Conservation (phyloP, 192 early-diverging fungal species). For the Backusella psychrophila region DNA sequence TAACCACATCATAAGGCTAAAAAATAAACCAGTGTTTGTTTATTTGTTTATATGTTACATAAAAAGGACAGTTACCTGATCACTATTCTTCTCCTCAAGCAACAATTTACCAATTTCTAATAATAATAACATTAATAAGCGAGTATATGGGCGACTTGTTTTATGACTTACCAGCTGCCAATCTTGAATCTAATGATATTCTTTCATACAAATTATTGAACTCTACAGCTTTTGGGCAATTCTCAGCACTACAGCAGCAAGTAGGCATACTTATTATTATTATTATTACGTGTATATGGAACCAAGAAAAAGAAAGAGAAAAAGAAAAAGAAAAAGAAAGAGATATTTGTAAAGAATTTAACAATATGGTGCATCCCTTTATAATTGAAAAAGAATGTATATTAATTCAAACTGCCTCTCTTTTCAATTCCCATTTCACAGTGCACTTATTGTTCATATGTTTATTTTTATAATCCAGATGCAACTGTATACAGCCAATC, state of each 20-base stretch:
- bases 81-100: neutral
- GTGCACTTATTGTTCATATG: neutral
- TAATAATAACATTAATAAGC: neutral
- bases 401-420: neutral
- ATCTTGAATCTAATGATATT: neutral
- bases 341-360: neutral
- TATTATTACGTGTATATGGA: neutral
- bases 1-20: neutral
- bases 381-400: slow-evolving; percentile 5
- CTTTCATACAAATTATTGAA: neutral
- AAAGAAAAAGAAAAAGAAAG: neutral
- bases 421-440: neutral
- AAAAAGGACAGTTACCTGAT: neutral
- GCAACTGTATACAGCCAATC: no score
- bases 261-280: neutral
- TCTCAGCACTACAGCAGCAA: neutral
- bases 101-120: slow-evolving; percentile 8
- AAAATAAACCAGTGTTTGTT: neutral
- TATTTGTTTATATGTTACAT: neutral
- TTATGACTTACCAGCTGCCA: slow-evolving; percentile 14
- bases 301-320: neutral
- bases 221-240: neutral
- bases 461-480: no score
- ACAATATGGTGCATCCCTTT: neutral
- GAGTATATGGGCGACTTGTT: neutral